Evolutionary conservation across 257 asterid species (phyloP), one percentile per base, ranked within the genome.

Genomic region (Anisodus acutangulus): DNA sequence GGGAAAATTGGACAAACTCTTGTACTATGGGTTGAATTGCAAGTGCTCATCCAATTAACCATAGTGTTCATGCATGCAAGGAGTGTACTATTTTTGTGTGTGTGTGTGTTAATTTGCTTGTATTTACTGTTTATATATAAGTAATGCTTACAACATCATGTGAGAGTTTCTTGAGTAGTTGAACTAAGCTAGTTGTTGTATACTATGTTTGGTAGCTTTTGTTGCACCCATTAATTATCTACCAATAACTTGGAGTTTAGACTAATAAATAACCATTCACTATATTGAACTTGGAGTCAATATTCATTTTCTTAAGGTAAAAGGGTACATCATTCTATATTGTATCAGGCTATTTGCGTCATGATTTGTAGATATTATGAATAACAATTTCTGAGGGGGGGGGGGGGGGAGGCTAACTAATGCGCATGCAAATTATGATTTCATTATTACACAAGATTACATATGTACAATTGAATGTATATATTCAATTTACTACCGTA

Each of bases 161-260:
- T n/a, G 7, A 35, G 31, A 45, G 60, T 68, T 80, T 54, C 82
- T 3, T 4, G 53, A 82, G 89, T 88, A 60, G 91, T 86, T 88
- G 74, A 87, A 81, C 89, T 74, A 53, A 63, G 82, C 22, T 64
- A 79, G 53, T 69, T 43, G 22, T 8, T 68, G 10, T 15, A 57
- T 51, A 84, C 63, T 41, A 78, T 69, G 82, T 85, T 88, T 82
- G 89, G 90, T 86, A 84, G 82, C 68, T 84, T 88, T 84, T 82
- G 90, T 86, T 88, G 85, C 84, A 88, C 79, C 90, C 66, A 78
- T 84, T 35, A 53, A 53, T 7, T 53, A 31, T 76, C 81, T 0
- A 51, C 64, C 81, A 76, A 78, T 78, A 53, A 26, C 62, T 49
- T 26, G 47, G 11, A 26, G 47, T 7, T 49, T 51, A 51, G 22